Evolutionary conservation across 495 filamentous ascomycete species (phyloP), one percentile per base, ranked within the genome.

Genomic region (Lepidopterella palustris): DNA sequence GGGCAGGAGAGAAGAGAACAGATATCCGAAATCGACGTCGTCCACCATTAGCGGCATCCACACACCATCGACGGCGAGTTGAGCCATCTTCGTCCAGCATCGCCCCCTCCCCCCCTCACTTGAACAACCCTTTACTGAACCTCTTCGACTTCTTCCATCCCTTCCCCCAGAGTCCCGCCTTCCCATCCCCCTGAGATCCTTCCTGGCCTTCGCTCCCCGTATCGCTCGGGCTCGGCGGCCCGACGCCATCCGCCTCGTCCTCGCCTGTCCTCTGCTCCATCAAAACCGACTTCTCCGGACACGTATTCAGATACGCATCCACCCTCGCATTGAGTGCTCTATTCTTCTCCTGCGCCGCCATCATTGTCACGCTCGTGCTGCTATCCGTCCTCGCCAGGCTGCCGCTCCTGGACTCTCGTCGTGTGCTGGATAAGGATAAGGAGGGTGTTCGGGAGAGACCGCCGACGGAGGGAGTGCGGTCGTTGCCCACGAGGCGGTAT

Each of bases 251-350:
- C n/a, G 32, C 53, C 57, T 59, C 39, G 49, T 53, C 56, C 23
- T 28, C 54, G 21, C 18, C 20, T 4, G 47, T 50, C 53, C 25
- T 45, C 35, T 25, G 20, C 24, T 61, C 53, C 32, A 42, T 61
- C 39, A 57, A 48, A 21, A 66, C 53, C 32, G 65, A 29, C 55
- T 63, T 50, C 35, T 65, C 58, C 10, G 70, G 63, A 24, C 28
- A 8, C 8, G 45, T 29, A 5, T 62, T 40, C n/a, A 74, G 61
- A 58, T 74, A 74, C 1, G 68, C 53, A 31, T 72, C 61, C n/a
- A 74, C 57, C n/a, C 72, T 45, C 9, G 67, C 63, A 51, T 72
- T 73, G 67, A 67, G 68, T 0, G 68, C 67, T 2, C 64, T 55
- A 31, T 70, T 69, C 58, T 68, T 65, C 55, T 68, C 67, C 26